phyloP scores from a whole-genome alignment of 2,329 filamentous ascomycete species.

The Blastomyces emzantsi region DNA sequence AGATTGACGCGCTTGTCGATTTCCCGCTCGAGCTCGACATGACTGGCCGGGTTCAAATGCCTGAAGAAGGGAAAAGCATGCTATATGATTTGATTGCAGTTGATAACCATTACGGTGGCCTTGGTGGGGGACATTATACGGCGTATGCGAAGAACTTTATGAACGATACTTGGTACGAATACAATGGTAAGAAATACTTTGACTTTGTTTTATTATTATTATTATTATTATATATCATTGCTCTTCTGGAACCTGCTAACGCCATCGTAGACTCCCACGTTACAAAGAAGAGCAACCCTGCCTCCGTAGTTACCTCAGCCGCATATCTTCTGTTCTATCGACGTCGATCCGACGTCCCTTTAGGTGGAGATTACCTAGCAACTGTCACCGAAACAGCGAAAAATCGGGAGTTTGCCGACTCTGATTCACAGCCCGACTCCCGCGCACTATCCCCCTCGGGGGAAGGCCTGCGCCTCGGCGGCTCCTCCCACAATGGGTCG shows the following conservation, averaged over 20 bases:
- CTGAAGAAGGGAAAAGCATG: constrained; percentile 70
- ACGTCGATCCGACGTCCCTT: constrained; percentile 63
- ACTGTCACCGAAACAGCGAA: constrained; percentile 58
- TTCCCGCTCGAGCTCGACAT: constrained; percentile 86
- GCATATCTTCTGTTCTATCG: constrained; percentile 97
- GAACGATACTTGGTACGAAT: constrained; percentile 87
- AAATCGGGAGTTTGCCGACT: constrained; percentile 43
- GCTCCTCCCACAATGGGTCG: constrained; percentile 81
- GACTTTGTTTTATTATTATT: background rate
- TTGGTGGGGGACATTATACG: constrained; percentile 94
- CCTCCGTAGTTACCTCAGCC: constrained; percentile 59
- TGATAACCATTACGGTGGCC: constrained; percentile 88
- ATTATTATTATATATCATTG: background rate
- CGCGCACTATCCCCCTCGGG: constrained; percentile 51
- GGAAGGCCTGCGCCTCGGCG: constrained; percentile 82
- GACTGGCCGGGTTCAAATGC: constrained; percentile 65
- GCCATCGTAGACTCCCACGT: constrained; percentile 60
- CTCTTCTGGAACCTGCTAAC: background rate
- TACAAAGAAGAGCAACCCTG: constrained; percentile 50
- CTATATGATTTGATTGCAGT: constrained; percentile 92
- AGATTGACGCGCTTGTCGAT: constrained; percentile 82
- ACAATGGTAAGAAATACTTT: constrained; percentile 66
- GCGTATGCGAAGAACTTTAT: constrained; percentile 89
- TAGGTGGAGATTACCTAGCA: constrained; percentile 70
- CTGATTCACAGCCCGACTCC: constrained; percentile 35